phyloP scores from a whole-genome alignment of 2,329 filamentous ascomycete species.

The Colletotrichum siamense region DNA sequence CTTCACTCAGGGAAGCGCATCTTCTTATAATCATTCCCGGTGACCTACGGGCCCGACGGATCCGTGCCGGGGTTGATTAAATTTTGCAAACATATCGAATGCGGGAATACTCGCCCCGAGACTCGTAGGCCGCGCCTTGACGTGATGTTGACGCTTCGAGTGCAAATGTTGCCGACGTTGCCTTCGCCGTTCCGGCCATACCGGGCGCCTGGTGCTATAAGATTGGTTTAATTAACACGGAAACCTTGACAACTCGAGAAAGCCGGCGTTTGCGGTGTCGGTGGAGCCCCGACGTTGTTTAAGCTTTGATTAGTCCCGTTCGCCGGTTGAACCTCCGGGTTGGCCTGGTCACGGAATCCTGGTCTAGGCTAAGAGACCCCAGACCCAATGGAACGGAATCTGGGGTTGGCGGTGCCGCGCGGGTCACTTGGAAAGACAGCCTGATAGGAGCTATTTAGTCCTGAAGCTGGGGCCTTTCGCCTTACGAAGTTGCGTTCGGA shows the following conservation, averaged over 20 bases:
- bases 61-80: not conserved
- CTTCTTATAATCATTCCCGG: not conserved
- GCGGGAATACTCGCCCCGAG: not conserved
- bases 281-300: not conserved
- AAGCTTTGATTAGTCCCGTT: not conserved
- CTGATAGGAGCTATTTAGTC: accelerated
- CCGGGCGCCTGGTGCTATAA: not conserved
- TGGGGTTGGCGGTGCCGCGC: not conserved
- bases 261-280: not conserved
- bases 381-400: not conserved
- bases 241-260: not conserved
- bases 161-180: not conserved
- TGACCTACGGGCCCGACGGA: not conserved
- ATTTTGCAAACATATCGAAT: not conserved
- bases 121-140: not conserved
- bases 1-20: not conserved
- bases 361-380: not conserved
- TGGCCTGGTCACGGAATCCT: not conserved
- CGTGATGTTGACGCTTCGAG: not conserved
- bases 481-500: not conserved
- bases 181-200: not conserved
- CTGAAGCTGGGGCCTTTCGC: not conserved
- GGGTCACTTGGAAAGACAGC: not conserved
- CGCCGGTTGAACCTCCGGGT: not conserved
- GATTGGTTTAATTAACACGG: not conserved